Evolutionary conservation across 306 rosid genomes (phyloP), one percentile per base, ranked within the genome.

Genomic region (Prosopis cineraria): DNA sequence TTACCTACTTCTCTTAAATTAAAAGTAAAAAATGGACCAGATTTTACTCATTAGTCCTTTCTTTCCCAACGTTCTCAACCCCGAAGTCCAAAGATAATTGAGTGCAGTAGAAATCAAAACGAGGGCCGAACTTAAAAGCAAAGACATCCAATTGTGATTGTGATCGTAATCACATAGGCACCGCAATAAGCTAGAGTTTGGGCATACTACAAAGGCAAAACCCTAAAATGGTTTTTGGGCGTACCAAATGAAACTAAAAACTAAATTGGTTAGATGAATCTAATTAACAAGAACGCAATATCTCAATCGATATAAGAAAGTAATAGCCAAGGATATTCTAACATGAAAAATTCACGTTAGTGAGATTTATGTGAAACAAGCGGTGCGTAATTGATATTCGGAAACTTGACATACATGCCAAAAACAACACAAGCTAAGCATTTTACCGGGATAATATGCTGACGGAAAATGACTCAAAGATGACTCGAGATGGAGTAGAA

Each of bases 251-350:
- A n/a, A n/a, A n/a, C n/a, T 4, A 0, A 40, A 40, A 8, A 40
- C 87, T 80, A 84, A 77, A 72, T 84, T n/a, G 55, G 60, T 43
- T 19, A 33, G 10, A 66, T 1, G 6, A 60, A 20, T 72, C 43
- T 36, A 27, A 67, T 39, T 37, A 30, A 68, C 19, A 39, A 17
- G 12, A 37, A 45, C 34, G 70, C 7, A 20, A 33, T 55, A 5
- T 64, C 13, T 13, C 63, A 56, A 1, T 10, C 10, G 3, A n/a
- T 20, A 20, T 53, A 30, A 7, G 10, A 48, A 53, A 20, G 22
- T 53, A 10, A 7, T 53, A 53, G 10, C 33, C 7, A 56, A 22
- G 16, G 16, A 56, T 25, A 44, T 10, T 24, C 17, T 56, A 25
- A 56, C 33, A 25, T 8, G n/a, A 10, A 12, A 56, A 25, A 10